These are phyloP conservation scores for Alternaria infectoria DNA, from an alignment of 2,329 filamentous ascomycete genomes.

Conservation along the genomic window DNA sequence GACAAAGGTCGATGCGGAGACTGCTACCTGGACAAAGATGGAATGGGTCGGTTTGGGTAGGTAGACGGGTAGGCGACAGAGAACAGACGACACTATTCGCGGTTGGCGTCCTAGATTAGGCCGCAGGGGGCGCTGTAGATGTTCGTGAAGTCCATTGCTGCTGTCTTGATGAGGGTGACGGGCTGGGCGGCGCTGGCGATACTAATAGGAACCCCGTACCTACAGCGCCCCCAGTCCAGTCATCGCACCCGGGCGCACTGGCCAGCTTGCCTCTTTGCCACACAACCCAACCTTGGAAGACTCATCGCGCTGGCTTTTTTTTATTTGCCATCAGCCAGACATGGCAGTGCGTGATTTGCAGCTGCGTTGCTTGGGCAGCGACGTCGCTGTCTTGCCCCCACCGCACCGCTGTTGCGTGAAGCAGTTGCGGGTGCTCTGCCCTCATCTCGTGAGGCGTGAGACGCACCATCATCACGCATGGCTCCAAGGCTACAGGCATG, in stretches of 20 bases:
- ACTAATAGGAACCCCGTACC: constrained; percentile 35
- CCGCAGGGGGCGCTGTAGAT: constrained; percentile 38
- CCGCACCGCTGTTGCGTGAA: background rate
- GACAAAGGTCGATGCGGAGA: constrained; percentile 30
- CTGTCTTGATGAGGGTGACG: constrained; percentile 34
- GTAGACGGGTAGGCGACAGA: constrained; percentile 23
- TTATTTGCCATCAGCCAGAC: background rate
- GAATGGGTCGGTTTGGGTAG: constrained; percentile 14
- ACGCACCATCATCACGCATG: constrained; percentile 22
- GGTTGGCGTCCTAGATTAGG: constrained; percentile 37
- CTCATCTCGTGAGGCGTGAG: constrained; percentile 11
- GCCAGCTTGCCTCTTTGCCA: constrained; percentile 30
- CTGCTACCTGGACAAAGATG: constrained; percentile 36
- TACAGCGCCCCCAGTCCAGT: constrained; percentile 31
- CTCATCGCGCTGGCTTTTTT: constrained; percentile 23
- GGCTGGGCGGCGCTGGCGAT: constrained; percentile 36
- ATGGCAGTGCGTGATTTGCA: constrained; percentile 6
- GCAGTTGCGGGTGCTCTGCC: background rate
- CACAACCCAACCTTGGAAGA: constrained; percentile 17
- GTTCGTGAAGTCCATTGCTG: constrained; percentile 45
- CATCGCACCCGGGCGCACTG: constrained; percentile 29
- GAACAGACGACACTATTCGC: constrained; percentile 23
- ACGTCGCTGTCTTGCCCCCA: background rate
- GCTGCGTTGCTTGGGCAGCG: background rate
- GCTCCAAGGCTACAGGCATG: constrained; percentile 17